These are phyloP conservation scores for Fusarium burgessii DNA, from an alignment of 2,329 filamentous ascomycete genomes.

Conservation along the genomic window DNA sequence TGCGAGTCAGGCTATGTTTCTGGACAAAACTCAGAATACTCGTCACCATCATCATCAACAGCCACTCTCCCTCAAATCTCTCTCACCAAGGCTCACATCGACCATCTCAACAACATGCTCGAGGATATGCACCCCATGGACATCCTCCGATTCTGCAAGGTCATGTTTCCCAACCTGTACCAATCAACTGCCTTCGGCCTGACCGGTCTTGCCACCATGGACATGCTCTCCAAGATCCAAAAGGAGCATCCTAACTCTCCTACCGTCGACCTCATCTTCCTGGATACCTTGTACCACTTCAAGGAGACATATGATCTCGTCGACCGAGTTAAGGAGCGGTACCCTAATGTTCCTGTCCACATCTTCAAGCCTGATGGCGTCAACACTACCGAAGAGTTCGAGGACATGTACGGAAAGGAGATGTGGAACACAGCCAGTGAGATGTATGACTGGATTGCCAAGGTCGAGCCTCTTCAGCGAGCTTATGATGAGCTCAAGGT, in stretches of 20 bases:
- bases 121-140: constrained; percentile 90
- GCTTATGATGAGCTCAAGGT: constrained; percentile 90
- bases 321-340: constrained; percentile 78
- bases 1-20: constrained; percentile 88
- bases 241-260: constrained; percentile 70
- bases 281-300: constrained; percentile 88
- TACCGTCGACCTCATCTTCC: constrained; percentile 78
- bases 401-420: constrained; percentile 81
- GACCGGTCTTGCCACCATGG: constrained; percentile 83
- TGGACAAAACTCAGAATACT: constrained; percentile 55
- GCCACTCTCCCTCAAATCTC: constrained; percentile 76
- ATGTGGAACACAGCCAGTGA: constrained; percentile 89
- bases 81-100: constrained; percentile 88
- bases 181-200: constrained; percentile 88
- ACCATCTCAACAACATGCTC: constrained; percentile 90
- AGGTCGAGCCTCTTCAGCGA: constrained; percentile 95
- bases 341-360: constrained; percentile 84
- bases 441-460: constrained; percentile 96
- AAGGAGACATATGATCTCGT: constrained; percentile 80
- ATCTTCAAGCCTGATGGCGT: constrained; percentile 87
- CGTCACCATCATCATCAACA: constrained; percentile 49
- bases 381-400: constrained; percentile 81
- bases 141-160: constrained; percentile 91
- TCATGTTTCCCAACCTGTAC: constrained; percentile 89
- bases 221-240: constrained; percentile 85